Evolutionary conservation across 1,139 yeast genomes (phyloP).

Genomic region (Ogataea hybrid): DNA sequence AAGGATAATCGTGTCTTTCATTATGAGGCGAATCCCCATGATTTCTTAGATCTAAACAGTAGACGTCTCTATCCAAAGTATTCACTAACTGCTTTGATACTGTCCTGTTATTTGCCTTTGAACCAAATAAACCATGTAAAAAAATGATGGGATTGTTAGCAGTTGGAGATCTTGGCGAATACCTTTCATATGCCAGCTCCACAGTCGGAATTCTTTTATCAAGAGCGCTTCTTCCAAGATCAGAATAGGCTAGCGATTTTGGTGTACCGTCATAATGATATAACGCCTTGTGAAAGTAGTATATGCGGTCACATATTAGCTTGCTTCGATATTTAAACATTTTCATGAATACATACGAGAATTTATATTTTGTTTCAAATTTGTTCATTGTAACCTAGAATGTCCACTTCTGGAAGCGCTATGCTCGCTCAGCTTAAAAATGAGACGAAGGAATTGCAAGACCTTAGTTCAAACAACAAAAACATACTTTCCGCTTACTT

Average conservation of each 20-base stretch:
- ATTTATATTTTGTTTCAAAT: no score
- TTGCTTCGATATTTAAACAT: no score
- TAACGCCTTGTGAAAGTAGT: neutral
- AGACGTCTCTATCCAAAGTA: slow-evolving; percentile 46
- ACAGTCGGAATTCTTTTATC: slow-evolving; percentile 39
- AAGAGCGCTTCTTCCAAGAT: slow-evolving; percentile 18
- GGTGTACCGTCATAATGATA: slow-evolving; percentile 27
- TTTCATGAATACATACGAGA: no score
- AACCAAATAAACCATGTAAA: slow-evolving; percentile 89
- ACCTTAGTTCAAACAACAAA: neutral
- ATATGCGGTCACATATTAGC: no score
- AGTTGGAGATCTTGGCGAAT: slow-evolving; percentile 23
- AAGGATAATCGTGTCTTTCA: slow-evolving; percentile 68
- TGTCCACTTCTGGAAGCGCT: no score
- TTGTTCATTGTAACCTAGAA: no score
- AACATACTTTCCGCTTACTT: slow-evolving; percentile 7
- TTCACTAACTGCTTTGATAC: slow-evolving; percentile 45
- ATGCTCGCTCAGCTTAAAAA: neutral
- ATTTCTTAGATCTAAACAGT: slow-evolving; percentile 80
- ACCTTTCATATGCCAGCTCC: slow-evolving; percentile 43
- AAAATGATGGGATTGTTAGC: slow-evolving; percentile 57
- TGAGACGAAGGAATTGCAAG: slow-evolving; percentile 2
- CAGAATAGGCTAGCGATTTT: slow-evolving; percentile 20
- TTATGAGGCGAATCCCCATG: slow-evolving; percentile 87
- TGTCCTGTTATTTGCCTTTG: slow-evolving; percentile 71